Evolutionary conservation across 73 alveolate species (phyloP), one percentile per base, ranked within the genome.

Genomic region (Stentor roeselii): DNA sequence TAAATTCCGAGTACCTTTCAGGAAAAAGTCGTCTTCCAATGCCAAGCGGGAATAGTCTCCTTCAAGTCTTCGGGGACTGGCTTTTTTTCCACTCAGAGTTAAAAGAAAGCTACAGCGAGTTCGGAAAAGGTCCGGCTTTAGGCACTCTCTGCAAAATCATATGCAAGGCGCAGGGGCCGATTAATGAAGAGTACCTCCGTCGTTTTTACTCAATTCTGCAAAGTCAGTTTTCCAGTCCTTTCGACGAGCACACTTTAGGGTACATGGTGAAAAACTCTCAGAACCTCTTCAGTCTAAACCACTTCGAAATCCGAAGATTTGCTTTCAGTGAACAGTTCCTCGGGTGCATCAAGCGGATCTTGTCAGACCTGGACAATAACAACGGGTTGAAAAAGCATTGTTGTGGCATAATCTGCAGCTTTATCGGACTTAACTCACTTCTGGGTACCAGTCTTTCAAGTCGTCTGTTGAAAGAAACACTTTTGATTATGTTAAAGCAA

Each of bases 111-210:
- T n/a, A 67, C 34, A 34, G 37, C 21, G 37, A 30, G 14, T n/a
- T 67, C 14, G 80, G 80, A 30, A 67, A 40, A 30, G 80, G 42
- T 1, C 42, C 11, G 14, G 80, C 80, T 67, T 15, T 67, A 1
- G 80, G 80, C 11, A 21, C 80, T 21, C 41, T 67, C 21, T 67
- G 80, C 34, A 67, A 32, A 21, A 34, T 67, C 14, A 67, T 67
- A 32, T 67, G 80, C 34, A 67, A 67, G 34, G 80, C 80, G 21
- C 41, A 32, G 34, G 80, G 80, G 41, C 80, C 80, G 34, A 67
- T 21, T 30, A 67, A 67, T 21, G 50, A 67, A 21, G 80, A n/a
- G 37, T 67, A 21, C 37, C 37, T 67, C n/a, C 42, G 41, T 15
- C 21, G 37, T 15, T 67, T 67, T 67, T 67, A 67, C 34, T 11